Evolutionary conservation across 78 protist species (phyloP).

Genomic region (Capsaspora owczarzaki): DNA sequence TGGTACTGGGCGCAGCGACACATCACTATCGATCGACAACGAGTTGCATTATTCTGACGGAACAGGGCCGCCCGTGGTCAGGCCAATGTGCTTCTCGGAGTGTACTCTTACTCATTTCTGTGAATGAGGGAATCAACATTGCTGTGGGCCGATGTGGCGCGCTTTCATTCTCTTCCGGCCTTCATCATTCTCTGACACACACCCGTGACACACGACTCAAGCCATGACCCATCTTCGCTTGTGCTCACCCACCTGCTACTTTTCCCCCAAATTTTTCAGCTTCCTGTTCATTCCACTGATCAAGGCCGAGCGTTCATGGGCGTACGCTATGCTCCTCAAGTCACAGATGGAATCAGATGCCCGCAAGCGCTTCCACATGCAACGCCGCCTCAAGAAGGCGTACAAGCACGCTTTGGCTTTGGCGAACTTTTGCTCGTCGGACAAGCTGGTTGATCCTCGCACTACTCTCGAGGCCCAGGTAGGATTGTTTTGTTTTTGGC

Average conservation of each 20-base stretch:
- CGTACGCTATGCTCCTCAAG: background rate
- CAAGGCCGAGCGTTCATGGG: slow-evolving; percentile 2
- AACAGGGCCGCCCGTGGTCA: no score
- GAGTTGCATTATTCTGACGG: no score
- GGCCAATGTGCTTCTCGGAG: no score
- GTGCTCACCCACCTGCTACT: background rate
- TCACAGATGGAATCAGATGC: background rate
- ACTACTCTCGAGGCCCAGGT: no score
- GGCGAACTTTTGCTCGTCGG: background rate
- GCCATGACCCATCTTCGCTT: background rate
- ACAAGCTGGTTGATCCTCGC: no score
- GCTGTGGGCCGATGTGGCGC: no score
- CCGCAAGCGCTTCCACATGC: background rate
- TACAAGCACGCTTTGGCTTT: background rate
- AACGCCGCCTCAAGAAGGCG: background rate
- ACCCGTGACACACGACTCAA: no score
- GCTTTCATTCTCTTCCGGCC: no score
- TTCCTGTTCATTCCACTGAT: background rate
- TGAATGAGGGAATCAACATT: background rate
- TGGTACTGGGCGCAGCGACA: no score
- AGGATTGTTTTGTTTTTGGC: no score
- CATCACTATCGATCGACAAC: no score
- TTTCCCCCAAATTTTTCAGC: background rate
- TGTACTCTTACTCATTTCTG: background rate
- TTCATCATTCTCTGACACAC: no score